Conservation (phyloP, 2,329 filamentous ascomycete genomes). For the Elsinoe australis region DNA sequence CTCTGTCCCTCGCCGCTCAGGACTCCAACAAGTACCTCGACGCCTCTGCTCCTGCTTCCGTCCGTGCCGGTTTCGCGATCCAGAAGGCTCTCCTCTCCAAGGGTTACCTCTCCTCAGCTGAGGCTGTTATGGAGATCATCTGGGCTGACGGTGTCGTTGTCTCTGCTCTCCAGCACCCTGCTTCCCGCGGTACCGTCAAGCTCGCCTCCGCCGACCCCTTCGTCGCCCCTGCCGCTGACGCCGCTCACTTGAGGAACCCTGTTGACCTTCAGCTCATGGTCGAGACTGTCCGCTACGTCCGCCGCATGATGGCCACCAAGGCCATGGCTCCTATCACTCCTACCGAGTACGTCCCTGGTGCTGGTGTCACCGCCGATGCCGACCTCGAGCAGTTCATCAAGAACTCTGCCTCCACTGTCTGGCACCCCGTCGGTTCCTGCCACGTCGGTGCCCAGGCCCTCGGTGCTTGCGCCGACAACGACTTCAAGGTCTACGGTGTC, state of each 20-base stretch:
- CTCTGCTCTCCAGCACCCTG: constrained; percentile 40
- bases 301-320: constrained; percentile 24
- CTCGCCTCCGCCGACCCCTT: constrained; percentile 35
- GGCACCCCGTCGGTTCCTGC: constrained; percentile 25
- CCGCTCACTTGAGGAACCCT: constrained; percentile 38
- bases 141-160: constrained; percentile 28
- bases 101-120: constrained; percentile 22
- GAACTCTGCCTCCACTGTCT: constrained; percentile 17
- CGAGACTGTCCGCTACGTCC: constrained; percentile 27
- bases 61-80: constrained; percentile 22
- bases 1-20: constrained; percentile 1
- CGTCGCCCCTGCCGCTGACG: constrained; percentile 35
- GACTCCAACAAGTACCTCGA: constrained; percentile 5
- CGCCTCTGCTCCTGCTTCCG: constrained; percentile 17
- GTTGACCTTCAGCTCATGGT: constrained; percentile 31
- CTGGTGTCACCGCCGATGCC: constrained; percentile 4
- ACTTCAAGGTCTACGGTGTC: constrained; percentile 25
- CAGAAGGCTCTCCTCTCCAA: constrained; percentile 24
- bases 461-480: constrained; percentile 26
- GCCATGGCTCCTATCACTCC: constrained; percentile 25
- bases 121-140: constrained; percentile 28
- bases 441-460: constrained; percentile 31
- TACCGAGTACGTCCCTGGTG: constrained; percentile 18
- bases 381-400: constrained; percentile 26
- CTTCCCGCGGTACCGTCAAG: constrained; percentile 40